Evolutionary conservation across 2,329 filamentous ascomycete genomes (phyloP).

Genomic region (Aspergillus aculeatus): DNA sequence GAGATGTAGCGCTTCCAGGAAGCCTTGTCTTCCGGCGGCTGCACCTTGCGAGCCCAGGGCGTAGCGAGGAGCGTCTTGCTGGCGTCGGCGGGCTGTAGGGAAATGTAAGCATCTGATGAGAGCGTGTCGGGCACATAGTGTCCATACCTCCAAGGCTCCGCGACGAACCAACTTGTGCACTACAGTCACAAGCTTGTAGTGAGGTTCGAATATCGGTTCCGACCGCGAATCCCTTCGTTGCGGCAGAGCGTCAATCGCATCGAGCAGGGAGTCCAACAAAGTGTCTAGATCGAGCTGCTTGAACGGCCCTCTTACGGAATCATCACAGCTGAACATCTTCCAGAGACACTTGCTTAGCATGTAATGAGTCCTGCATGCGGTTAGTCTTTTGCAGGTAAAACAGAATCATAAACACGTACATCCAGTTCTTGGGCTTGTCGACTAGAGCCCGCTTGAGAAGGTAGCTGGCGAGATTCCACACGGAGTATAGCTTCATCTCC

Average conservation of each 20-base stretch:
- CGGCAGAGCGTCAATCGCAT: conserved; percentile 62
- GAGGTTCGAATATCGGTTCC: conserved; percentile 83
- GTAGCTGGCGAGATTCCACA: conserved; percentile 64
- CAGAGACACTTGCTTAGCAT: conserved; percentile 70
- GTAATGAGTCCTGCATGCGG: conserved; percentile 55
- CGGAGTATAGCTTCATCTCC: conserved; percentile 58
- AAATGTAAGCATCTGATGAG: conserved; percentile 25
- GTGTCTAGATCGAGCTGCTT: conserved; percentile 42
- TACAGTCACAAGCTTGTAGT: conserved; percentile 84
- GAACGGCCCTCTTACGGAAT: conserved; percentile 37
- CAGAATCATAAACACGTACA: conserved; percentile 43
- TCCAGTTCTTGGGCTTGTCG: conserved; percentile 63
- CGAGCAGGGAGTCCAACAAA: conserved; percentile 57
- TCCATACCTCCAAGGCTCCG: conserved; percentile 44
- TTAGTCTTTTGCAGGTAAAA: background rate
- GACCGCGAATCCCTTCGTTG: conserved; percentile 58
- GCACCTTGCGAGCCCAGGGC: conserved; percentile 55
- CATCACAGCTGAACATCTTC: conserved; percentile 63
- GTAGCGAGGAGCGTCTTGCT: conserved; percentile 53
- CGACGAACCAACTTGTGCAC: conserved; percentile 73
- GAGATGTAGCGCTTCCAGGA: conserved; percentile 63
- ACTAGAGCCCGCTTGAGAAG: conserved; percentile 60
- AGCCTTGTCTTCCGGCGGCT: conserved; percentile 49
- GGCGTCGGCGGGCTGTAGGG: conserved; percentile 45
- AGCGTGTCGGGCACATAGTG: conserved; percentile 3